phyloP scores from a whole-genome alignment of 176 grass and related monocot genomes.

The Musa acuminata region DNA sequence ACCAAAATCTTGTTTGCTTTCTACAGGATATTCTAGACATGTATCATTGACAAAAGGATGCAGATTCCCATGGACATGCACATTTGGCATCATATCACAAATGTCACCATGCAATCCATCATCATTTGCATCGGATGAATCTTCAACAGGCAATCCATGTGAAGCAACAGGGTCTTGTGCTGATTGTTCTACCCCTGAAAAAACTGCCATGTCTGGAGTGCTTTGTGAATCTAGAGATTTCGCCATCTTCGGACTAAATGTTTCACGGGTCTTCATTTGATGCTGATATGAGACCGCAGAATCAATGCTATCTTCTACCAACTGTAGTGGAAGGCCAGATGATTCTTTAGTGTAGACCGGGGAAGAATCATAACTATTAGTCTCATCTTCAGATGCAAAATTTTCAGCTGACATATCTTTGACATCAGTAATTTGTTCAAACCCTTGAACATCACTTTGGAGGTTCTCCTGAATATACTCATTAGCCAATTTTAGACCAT shows the following conservation, averaged over 20 bases:
- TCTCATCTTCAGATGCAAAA: background rate
- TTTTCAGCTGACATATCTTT: background rate
- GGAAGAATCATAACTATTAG: background rate
- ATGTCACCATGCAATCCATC: background rate
- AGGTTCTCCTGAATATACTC: background rate
- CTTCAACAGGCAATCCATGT: background rate
- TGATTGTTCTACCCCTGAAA: background rate
- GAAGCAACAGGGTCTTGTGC: background rate
- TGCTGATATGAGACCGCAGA: background rate
- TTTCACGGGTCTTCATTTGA: background rate
- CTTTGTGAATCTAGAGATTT: background rate
- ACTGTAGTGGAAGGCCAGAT: background rate
- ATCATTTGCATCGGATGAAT: constrained; percentile 2
- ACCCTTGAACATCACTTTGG: background rate
- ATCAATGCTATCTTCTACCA: background rate
- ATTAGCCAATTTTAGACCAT: constrained; percentile 4
- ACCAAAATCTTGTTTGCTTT: background rate
- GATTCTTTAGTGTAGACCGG: background rate
- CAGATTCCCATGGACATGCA: background rate
- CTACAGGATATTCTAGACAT: background rate
- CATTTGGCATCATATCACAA: background rate
- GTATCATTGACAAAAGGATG: background rate
- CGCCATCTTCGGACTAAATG: background rate
- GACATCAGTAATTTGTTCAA: background rate
- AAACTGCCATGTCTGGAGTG: background rate